Percentiles rank a stretch among this genome's conserved stretches.
Evolutionary conservation across 2,329 filamentous ascomycete genomes (phyloP).

Genomic region (Trichoderma semiorbis): DNA sequence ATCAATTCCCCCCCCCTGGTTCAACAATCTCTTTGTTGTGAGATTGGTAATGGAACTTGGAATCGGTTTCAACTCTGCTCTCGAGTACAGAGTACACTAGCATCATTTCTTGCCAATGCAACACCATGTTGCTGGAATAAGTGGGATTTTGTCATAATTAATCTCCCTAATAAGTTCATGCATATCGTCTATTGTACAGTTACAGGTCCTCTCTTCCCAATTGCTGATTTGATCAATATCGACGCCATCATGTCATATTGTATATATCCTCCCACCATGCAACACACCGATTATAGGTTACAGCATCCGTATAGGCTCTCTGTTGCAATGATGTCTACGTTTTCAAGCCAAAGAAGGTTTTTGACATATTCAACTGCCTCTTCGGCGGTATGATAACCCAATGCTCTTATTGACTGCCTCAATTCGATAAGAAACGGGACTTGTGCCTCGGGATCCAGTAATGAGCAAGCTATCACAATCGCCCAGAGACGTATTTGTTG

Average conservation of each 20-base stretch:
- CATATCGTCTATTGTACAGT: neutral
- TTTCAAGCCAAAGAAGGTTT: neutral
- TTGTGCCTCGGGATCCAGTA: neutral
- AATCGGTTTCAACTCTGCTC: neutral
- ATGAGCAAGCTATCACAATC: neutral
- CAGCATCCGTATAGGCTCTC: neutral
- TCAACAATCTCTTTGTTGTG: neutral
- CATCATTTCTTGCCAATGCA: neutral
- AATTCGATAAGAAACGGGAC: neutral
- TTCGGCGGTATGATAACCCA: neutral
- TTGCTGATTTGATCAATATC: neutral
- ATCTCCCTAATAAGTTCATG: neutral
- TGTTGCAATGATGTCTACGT: neutral
- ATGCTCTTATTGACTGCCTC: neutral
- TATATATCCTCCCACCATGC: neutral
- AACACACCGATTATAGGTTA: neutral
- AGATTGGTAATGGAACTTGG: neutral
- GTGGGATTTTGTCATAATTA: neutral
- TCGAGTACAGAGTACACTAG: neutral
- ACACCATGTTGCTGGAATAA: neutral
- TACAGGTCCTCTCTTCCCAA: neutral
- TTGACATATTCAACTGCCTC: neutral
- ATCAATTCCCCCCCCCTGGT: no score
- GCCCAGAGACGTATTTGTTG: neutral
- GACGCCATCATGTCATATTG: neutral